Conservation (phyloP, 2,329 filamentous ascomycete species). For the Delphinella strobiligena region DNA sequence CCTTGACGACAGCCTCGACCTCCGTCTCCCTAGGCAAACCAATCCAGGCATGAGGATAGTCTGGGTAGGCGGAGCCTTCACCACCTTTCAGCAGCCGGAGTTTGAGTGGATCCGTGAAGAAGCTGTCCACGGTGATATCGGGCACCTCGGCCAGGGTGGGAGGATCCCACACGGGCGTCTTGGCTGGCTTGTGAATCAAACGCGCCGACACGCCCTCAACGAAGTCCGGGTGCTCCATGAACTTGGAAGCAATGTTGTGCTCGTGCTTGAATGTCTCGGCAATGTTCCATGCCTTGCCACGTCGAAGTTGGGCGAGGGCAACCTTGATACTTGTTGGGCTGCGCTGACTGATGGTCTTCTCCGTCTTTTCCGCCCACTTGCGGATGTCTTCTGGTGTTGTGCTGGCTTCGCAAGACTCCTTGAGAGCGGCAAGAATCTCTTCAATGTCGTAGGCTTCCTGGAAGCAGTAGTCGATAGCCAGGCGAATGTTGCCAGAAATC, state of each 20-base stretch:
- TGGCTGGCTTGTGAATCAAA: constrained; percentile 57
- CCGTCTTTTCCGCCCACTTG: constrained; percentile 68
- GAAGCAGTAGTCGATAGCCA: constrained; percentile 64
- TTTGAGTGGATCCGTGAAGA: constrained; percentile 48
- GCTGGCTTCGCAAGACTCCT: constrained; percentile 25
- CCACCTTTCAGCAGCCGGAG: constrained; percentile 48
- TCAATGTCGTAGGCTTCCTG: constrained; percentile 41
- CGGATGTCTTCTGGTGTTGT: constrained; percentile 40
- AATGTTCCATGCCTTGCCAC: constrained; percentile 68
- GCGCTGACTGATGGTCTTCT: constrained; percentile 60
- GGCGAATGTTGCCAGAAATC: constrained; percentile 51
- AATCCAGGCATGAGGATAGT: constrained; percentile 62
- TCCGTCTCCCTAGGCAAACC: constrained; percentile 63
- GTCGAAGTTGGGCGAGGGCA: constrained; percentile 67
- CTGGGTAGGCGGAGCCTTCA: constrained; percentile 43
- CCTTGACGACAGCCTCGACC: constrained; percentile 33
- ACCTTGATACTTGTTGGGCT: constrained; percentile 84
- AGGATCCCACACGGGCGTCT: constrained; percentile 64
- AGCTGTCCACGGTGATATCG: constrained; percentile 47
- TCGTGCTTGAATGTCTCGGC: constrained; percentile 75
- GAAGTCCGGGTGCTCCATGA: constrained; percentile 90
- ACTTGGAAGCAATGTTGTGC: constrained; percentile 68
- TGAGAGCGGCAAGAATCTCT: constrained; percentile 58
- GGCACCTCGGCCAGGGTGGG: constrained; percentile 56
- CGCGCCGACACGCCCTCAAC: constrained; percentile 77